Percentiles rank a stretch among this genome's conserved stretches.
These are phyloP conservation scores for Dryas alaskensis DNA, from an alignment of 306 rosid genomes.

Conservation along the genomic window DNA sequence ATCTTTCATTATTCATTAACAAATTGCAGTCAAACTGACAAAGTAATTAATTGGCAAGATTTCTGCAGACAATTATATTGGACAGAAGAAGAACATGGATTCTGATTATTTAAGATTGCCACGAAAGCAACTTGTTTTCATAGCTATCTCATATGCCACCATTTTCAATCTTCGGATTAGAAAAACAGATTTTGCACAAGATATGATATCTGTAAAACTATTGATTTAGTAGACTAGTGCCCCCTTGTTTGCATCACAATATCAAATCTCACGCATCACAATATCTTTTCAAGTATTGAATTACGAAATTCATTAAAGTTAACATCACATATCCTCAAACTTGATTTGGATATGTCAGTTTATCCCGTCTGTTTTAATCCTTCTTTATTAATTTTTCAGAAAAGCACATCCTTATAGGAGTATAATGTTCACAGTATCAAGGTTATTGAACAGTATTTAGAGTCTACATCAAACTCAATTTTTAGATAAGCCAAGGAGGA, in stretches of 20 bases:
- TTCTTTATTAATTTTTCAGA: too few relatives aligned
- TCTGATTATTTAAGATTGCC: background rate
- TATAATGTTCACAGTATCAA: too few relatives aligned
- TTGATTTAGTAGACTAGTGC: background rate
- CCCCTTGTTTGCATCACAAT: background rate
- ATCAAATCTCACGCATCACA: background rate
- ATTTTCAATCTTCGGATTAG: background rate
- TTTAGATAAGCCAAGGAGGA: background rate
- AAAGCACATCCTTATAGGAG: too few relatives aligned
- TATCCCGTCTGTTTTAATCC: too few relatives aligned
- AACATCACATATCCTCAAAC: background rate
- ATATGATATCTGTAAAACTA: background rate
- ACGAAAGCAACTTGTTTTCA: background rate
- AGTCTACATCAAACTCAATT: slow-evolving; percentile 6
- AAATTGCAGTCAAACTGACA: background rate
- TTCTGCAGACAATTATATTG: background rate
- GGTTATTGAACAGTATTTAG: background rate
- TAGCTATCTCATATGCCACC: background rate
- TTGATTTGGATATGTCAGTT: background rate
- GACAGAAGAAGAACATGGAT: background rate
- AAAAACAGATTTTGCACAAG: background rate
- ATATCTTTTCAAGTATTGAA: background rate
- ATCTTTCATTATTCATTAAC: background rate
- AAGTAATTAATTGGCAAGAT: background rate
- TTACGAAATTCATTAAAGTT: background rate